These are phyloP conservation scores for Trypanosomatidae sp. DNA, from an alignment of 208 protist genomes.

Conservation along the genomic window DNA sequence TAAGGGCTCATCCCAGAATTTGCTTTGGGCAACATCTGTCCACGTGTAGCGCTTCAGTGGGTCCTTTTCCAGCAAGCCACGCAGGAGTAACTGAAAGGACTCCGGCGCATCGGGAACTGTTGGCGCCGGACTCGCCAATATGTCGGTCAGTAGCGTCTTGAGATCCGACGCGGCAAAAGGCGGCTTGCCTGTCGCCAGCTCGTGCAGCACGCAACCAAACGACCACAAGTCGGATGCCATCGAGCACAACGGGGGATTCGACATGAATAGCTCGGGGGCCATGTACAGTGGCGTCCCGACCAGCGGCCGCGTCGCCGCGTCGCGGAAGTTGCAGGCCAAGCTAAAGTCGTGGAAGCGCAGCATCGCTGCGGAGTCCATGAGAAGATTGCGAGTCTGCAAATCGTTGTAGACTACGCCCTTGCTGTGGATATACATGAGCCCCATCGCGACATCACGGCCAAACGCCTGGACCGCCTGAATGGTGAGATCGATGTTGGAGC, in stretches of 20 bases:
- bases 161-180: slow-evolving; percentile 94
- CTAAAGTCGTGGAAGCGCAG: slow-evolving; percentile 94
- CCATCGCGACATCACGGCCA: slow-evolving; percentile 80
- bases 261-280: slow-evolving; percentile 93
- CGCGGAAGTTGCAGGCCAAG: slow-evolving; percentile 64
- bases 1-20: slow-evolving; percentile 81
- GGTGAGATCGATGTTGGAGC: slow-evolving; percentile 62
- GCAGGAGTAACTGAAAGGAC: slow-evolving; percentile 71
- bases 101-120: slow-evolving; percentile 40
- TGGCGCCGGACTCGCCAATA: slow-evolving; percentile 53
- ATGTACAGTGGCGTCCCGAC: slow-evolving; percentile 93
- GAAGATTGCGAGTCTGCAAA: slow-evolving; percentile 92
- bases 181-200: slow-evolving; percentile 88
- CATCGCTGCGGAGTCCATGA: slow-evolving; percentile 90
- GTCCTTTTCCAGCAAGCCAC: slow-evolving; percentile 76
- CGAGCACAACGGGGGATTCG: slow-evolving; percentile 54
- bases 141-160: slow-evolving; percentile 91
- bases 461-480: slow-evolving; percentile 76
- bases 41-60: slow-evolving; percentile 78
- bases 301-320: slow-evolving; percentile 31
- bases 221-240: slow-evolving; percentile 94
- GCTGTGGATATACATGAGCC: slow-evolving; percentile 92
- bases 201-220: slow-evolving; percentile 93
- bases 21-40: slow-evolving; percentile 64
- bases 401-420: slow-evolving; percentile 90